phyloP scores from a whole-genome alignment of 78 protist genomes.

The Mastigamoeba balamuthi region DNA sequence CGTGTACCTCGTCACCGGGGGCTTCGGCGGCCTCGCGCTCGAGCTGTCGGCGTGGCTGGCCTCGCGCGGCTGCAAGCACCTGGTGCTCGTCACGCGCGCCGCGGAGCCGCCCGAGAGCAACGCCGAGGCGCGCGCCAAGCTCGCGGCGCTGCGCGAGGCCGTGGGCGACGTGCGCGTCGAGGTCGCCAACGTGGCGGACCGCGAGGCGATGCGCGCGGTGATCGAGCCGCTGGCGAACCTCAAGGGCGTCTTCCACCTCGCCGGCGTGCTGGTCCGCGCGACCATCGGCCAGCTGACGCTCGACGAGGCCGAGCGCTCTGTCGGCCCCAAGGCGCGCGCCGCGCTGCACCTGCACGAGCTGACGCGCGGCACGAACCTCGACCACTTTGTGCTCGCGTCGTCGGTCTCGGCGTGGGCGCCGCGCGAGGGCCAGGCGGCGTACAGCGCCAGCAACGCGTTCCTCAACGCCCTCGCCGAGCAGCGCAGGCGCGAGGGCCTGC shows the following conservation, averaged over 20 bases:
- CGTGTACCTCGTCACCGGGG: neutral
- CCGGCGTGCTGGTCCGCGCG: neutral
- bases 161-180: neutral
- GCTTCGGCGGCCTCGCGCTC: neutral
- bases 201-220: neutral
- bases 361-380: neutral
- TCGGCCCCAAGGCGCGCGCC: neutral
- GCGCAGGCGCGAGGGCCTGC: neutral
- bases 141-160: neutral
- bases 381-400: constrained; percentile 1
- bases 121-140: too few relatives aligned
- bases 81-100: neutral
- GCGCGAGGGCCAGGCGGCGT: constrained; percentile 7
- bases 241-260: neutral
- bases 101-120: neutral
- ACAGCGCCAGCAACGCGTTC: constrained; percentile 21
- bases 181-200: neutral
- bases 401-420: neutral
- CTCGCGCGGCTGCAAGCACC: neutral
- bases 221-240: neutral
- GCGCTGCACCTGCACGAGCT: neutral
- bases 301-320: neutral
- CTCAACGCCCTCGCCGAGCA: constrained; percentile 4
- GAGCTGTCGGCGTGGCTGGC: neutral
- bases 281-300: neutral